Evolutionary conservation across 2,329 filamentous ascomycete genomes (phyloP).

Genomic region (Penicillium sp.): DNA sequence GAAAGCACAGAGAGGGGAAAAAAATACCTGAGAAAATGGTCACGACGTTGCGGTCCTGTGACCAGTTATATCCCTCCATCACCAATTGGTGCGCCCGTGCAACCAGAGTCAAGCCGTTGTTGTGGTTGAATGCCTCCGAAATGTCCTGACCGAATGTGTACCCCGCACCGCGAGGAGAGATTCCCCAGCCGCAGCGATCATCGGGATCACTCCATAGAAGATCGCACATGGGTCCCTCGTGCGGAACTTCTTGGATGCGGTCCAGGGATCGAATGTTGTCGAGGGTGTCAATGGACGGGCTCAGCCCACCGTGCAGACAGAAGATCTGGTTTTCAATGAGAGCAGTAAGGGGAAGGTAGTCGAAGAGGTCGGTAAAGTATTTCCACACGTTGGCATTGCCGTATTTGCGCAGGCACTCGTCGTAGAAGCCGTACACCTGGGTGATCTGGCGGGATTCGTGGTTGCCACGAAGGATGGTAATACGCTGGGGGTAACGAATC

Average conservation of each 20-base stretch:
- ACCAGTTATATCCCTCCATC: constrained; percentile 99
- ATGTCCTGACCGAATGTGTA: constrained; percentile 97
- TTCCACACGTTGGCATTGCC: constrained; percentile 99
- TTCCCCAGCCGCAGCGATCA: constrained; percentile 92
- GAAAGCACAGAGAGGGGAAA: not conserved
- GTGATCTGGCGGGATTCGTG: constrained; percentile 99
- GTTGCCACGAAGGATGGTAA: constrained; percentile 97
- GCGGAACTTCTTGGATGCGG: constrained; percentile 95
- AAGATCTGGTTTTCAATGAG: constrained; percentile 99
- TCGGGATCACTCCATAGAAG: constrained; percentile 97
- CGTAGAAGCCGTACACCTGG: constrained; percentile 98
- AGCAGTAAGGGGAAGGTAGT: constrained; percentile 93
- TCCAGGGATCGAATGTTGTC: constrained; percentile 94
- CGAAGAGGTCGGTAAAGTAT: constrained; percentile 97
- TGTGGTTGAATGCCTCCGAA: constrained; percentile 97
- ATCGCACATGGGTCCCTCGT: constrained; percentile 98
- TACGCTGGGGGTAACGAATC: constrained; percentile 95
- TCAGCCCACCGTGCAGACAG: constrained; percentile 93
- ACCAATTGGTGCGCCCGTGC: constrained; percentile 96
- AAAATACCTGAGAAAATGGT: constrained; percentile 92
- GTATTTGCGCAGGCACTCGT: constrained; percentile 97
- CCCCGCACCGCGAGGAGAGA: constrained; percentile 87
- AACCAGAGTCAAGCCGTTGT: constrained; percentile 93
- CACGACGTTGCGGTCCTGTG: constrained; percentile 94
- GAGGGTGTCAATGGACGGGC: constrained; percentile 90